Base-by-base conservation (phyloP, 1,284 basidiomycete genomes). In the Ceratobasidium sp. region DNA sequence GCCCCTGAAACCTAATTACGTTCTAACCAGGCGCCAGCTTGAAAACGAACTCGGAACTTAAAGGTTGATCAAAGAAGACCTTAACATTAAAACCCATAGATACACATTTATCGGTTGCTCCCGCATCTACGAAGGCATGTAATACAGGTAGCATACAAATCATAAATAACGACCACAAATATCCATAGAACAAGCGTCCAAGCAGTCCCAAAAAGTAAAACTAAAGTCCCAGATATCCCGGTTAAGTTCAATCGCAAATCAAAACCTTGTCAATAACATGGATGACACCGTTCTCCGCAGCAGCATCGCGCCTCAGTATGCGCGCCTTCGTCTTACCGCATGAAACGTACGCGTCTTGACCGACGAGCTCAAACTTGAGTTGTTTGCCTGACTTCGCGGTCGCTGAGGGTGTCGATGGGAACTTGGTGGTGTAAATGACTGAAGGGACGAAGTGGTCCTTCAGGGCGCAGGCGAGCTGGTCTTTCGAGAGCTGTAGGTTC, bases 231-330 rank as follows among this genome's bases (percentile, higher is more conserved):
- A n/a, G n/a, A n/a, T n/a, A n/a, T n/a, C n/a, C n/a, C n/a, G n/a
- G n/a, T n/a, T n/a, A n/a, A 41, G 36, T 11, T 41, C 11, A 41
- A 41, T 41, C 11, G 11, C 56, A 57, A 31, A 29, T 31, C 67
- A 71, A 60, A 17, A 59, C 44, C 29, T 27, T 60, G 29, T 71
- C 67, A 36, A 71, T 60, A 0, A 71, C 44, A 51, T 71, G 67
- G 2, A 60, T 1, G 24, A 50, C 56, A 1, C 67, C 67, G 22
- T 59, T 60, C 45, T 41, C 29, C 3, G 45, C 5, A 15, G 31
- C 44, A 31, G 59, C 56, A 45, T 71, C 67, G 24, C 56, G 29
- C 2, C 67, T 41, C 27, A 71, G 19, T 1, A 71, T 24, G 1
- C 3, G 27, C 51, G 67, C 67, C 24, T 29, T 57, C 17, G 36